phyloP scores from a whole-genome alignment of 2,329 filamentous ascomycete species.

The Stagonosporopsis cucurbitacearum region DNA sequence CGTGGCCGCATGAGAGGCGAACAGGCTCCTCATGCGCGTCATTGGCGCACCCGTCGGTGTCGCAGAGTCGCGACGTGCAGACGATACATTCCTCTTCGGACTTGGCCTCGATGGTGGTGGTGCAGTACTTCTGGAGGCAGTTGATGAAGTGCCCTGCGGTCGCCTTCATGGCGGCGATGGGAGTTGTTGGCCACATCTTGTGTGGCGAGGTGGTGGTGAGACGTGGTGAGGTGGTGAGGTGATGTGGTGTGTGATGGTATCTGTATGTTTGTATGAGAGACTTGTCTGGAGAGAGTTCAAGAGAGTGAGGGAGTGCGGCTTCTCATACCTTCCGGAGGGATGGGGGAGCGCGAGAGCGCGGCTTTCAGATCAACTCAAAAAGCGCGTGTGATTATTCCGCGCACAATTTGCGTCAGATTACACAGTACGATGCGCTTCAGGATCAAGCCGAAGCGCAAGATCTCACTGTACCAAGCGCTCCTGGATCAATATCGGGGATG shows the following conservation, averaged over 20 bases:
- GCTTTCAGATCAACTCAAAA: too few relatives aligned
- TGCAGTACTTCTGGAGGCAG: neutral
- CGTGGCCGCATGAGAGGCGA: neutral
- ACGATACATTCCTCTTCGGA: neutral
- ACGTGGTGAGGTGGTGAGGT: neutral
- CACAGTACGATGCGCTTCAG: too few relatives aligned
- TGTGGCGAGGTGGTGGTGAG: neutral
- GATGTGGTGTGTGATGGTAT: neutral
- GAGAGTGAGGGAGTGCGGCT: neutral
- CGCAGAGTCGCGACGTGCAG: neutral
- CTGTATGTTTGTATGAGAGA: neutral
- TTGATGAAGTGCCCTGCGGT: neutral
- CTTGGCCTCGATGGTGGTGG: neutral
- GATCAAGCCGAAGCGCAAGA: too few relatives aligned
- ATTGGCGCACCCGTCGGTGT: neutral
- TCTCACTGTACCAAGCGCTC: too few relatives aligned
- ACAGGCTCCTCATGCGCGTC: constrained; percentile 3
- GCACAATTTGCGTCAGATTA: too few relatives aligned
- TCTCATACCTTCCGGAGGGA: neutral
- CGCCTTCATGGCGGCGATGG: neutral
- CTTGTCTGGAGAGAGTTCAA: neutral
- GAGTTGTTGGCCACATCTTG: neutral
- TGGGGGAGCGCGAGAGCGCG: too few relatives aligned
- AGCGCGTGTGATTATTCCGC: too few relatives aligned
- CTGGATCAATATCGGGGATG: too few relatives aligned